Percentiles rank a stretch among this genome's conserved stretches.
phyloP scores from a whole-genome alignment of 2,329 filamentous ascomycete species.

The Tolypocladium amazonense region DNA sequence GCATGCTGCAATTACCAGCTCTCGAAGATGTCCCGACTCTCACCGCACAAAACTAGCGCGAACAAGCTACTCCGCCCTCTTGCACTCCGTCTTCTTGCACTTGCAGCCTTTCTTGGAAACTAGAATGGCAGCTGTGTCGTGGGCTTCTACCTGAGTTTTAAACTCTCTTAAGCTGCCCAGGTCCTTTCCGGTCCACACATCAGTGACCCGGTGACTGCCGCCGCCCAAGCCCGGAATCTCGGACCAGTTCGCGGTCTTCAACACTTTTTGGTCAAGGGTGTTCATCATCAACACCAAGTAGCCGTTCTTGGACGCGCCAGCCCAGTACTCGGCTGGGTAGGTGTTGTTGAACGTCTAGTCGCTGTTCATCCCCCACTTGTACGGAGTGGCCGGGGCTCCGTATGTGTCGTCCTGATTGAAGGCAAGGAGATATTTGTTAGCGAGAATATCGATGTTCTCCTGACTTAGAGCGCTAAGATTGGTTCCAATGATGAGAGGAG shows the following conservation, averaged over 20 bases:
- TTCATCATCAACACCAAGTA: constrained; percentile 39
- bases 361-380: constrained; percentile 36
- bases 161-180: constrained; percentile 23
- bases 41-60: too few species aligned
- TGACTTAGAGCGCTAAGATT: constrained; percentile 23
- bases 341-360: constrained; percentile 37
- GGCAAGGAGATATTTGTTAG: constrained; percentile 26
- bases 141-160: constrained; percentile 16
- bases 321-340: constrained; percentile 39
- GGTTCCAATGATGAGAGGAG: constrained; percentile 37
- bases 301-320: constrained; percentile 28
- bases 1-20: too few species aligned
- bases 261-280: constrained; percentile 18
- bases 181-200: constrained; percentile 34
- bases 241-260: constrained; percentile 25
- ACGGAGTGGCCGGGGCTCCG: constrained; percentile 31
- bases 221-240: constrained; percentile 31
- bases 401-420: constrained; percentile 35
- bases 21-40: too few species aligned
- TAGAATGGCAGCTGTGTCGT: constrained; percentile 23
- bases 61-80: too few species aligned
- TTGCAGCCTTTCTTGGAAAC: neutral
- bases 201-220: constrained; percentile 25
- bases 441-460: constrained; percentile 27
- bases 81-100: too few species aligned